Base-by-base conservation (phyloP, 768 basidiomycete genomes). In the Glaciozyma martinii region DNA sequence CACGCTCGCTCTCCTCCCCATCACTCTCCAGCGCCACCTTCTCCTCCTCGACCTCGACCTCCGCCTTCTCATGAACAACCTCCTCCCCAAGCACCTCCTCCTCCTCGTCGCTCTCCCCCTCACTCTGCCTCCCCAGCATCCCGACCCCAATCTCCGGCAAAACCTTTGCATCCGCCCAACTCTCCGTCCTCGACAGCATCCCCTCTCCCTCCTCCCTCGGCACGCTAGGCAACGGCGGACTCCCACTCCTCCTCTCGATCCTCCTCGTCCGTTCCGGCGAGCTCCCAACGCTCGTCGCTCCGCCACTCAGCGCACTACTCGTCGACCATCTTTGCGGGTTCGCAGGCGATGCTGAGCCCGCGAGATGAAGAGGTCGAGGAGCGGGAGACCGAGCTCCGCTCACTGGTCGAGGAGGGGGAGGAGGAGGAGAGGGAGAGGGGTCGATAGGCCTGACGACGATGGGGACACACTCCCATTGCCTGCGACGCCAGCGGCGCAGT, bases 401-500 rank as follows among this genome's bases (percentile, higher is more conserved):
- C n/a, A n/a, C n/a, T n/a, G 21, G 49, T 15, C 25, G 49, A 10
- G 27, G 25, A n/a, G 49, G 49, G n/a, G 12, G 49, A 9, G 27
- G n/a, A 2, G 49, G 49, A 25, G 13, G n/a, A n/a, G n/a, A n/a
- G 27, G n/a, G 13, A 15, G 25, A 15, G 32, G 53, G 5, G 18
- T 54, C 53, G 53, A 66, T 25, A 23, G 68, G 55, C 37, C 40
- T 53, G 21, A 60, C 54, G 49, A 30, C 37, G 23, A 69, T 65
- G 23, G 68, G 68, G 1, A 69, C 44, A 15, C 61, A 64, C 19
- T 69, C 64, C 64, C 64, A 69, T 56, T 59, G 59, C 56, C 68
- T n/a, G 29, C 68, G 29, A 23, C 68, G 42, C 68, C 68, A 69
- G n/a, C n/a, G 42, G 8, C 68, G 40, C 5, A 66, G 55, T 52